phyloP scores from a whole-genome alignment of 768 basidiomycete species.

The Rhizopogon sp. region DNA sequence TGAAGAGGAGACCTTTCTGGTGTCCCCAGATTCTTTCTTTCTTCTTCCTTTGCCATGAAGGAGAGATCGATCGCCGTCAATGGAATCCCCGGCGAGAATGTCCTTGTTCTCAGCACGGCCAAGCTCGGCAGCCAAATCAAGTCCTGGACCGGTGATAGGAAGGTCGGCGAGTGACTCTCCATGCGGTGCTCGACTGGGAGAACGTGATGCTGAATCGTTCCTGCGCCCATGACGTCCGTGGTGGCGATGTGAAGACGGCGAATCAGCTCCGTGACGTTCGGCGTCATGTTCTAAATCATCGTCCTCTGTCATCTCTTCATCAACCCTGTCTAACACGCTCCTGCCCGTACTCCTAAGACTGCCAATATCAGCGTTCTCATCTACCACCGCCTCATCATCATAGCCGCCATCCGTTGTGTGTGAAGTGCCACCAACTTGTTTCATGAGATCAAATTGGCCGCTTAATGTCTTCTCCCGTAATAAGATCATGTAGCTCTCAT shows the following conservation, averaged over 20 bases:
- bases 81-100: constrained; percentile 50
- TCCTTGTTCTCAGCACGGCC: constrained; percentile 90
- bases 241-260: constrained; percentile 37
- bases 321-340: constrained; percentile 59
- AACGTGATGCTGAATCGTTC: constrained; percentile 48
- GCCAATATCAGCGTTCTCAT: constrained; percentile 42
- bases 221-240: constrained; percentile 45
- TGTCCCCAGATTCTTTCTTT: constrained; percentile 27
- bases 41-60: constrained; percentile 44
- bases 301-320: constrained; percentile 44
- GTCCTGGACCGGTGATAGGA: constrained; percentile 83
- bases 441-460: constrained; percentile 79
- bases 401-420: constrained; percentile 35
- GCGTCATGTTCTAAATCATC: constrained; percentile 35
- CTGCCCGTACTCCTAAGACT: constrained; percentile 54
- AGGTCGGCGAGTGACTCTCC: constrained; percentile 85
- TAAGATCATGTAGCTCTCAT: constrained; percentile 94
- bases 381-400: constrained; percentile 18
- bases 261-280: constrained; percentile 32
- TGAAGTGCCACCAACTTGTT: constrained; percentile 53
- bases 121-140: constrained; percentile 88
- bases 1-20: constrained; percentile 28
- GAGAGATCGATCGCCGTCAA: constrained; percentile 47
- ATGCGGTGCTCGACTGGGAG: constrained; percentile 36
- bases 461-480: constrained; percentile 86